Conservation (phyloP, 106 monocot genomes). For the Allium cepa region DNA sequence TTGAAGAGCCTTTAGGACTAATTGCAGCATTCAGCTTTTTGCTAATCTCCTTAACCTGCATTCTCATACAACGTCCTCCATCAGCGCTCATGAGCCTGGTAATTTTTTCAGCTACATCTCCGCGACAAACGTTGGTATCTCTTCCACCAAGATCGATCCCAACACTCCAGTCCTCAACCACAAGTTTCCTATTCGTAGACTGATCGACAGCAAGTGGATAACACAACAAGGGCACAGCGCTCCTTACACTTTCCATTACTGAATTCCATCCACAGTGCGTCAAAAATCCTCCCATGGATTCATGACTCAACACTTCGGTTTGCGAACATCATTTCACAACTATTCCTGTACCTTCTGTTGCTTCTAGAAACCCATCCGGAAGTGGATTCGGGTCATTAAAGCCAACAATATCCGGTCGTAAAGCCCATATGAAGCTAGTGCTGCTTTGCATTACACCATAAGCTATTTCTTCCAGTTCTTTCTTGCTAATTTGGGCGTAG, state of each 20-base stretch:
- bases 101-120: constrained; percentile 23
- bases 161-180: constrained; percentile 45
- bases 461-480: constrained; percentile 56
- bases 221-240: constrained; percentile 46
- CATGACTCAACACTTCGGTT: constrained; percentile 39
- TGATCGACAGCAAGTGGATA: constrained; percentile 66
- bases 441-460: constrained; percentile 31
- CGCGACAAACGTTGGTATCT: background rate
- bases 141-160: constrained; percentile 19
- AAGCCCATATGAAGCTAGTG: constrained; percentile 53
- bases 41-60: constrained; percentile 16
- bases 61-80: constrained; percentile 12
- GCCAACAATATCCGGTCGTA: constrained; percentile 46
- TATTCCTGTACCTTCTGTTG: constrained; percentile 16
- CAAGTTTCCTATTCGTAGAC: constrained; percentile 55
- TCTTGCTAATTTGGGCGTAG: constrained; percentile 49
- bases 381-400: constrained; percentile 44
- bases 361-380: constrained; percentile 35
- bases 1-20: constrained; percentile 17
- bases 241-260: constrained; percentile 50
- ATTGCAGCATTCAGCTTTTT: constrained; percentile 9
- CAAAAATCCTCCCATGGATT: constrained; percentile 43
- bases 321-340: constrained; percentile 64
- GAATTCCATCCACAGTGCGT: constrained; percentile 91
- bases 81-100: constrained; percentile 11